Conservation (phyloP, 257 asterid genomes). For the Osmanthus fragrans region DNA sequence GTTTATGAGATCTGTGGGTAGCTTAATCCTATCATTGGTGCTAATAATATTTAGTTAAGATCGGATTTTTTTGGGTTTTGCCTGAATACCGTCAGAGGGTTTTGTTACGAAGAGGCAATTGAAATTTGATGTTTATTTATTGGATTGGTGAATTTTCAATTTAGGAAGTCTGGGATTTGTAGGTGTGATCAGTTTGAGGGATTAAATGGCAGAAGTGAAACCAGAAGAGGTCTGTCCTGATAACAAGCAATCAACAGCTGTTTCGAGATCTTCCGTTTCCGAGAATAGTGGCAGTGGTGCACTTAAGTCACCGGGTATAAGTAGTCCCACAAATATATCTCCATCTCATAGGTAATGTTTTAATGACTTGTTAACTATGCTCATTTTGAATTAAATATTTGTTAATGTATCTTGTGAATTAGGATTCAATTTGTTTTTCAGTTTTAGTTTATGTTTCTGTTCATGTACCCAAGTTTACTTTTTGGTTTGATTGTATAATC, state of each 20-base stretch:
- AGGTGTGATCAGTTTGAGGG: slow-evolving; percentile 42
- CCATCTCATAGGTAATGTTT: slow-evolving; percentile 70
- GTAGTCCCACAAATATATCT: slow-evolving; percentile 74
- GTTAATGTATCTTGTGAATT: neutral
- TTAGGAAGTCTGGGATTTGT: slow-evolving; percentile 33
- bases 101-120: slow-evolving; percentile 18
- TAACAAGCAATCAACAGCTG: slow-evolving; percentile 70
- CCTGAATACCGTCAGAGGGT: slow-evolving; percentile 17
- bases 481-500: neutral
- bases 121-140: slow-evolving; percentile 19
- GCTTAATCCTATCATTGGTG: slow-evolving; percentile 26
- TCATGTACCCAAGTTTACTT: neutral
- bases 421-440: neutral
- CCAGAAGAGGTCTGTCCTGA: slow-evolving; percentile 51
- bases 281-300: slow-evolving; percentile 72
- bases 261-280: slow-evolving; percentile 85
- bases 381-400: slow-evolving; percentile 1
- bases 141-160: slow-evolving; percentile 27
- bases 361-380: neutral
- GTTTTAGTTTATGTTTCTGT: neutral
- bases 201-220: slow-evolving; percentile 66
- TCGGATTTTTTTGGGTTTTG: slow-evolving; percentile 26
- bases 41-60: neutral
- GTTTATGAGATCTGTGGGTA: slow-evolving; percentile 55
- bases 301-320: slow-evolving; percentile 59